These are phyloP conservation scores for Leccinellum albellum DNA, from an alignment of 768 basidiomycete genomes.

Conservation along the genomic window DNA sequence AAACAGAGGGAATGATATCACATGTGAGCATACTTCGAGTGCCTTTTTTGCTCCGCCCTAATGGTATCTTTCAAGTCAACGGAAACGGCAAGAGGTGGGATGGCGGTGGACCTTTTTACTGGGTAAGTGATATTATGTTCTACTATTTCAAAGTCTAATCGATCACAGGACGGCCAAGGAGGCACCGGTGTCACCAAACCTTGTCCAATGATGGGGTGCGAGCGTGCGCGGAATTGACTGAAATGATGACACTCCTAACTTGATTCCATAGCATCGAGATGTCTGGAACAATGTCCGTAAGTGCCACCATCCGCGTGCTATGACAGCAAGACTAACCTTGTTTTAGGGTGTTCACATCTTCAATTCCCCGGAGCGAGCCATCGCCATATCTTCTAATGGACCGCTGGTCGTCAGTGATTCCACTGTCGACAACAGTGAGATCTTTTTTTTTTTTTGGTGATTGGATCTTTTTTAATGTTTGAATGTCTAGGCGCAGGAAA, in stretches of 20 bases:
- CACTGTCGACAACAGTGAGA: slow-evolving; percentile 55
- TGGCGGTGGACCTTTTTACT: slow-evolving; percentile 42
- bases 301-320: neutral
- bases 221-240: neutral
- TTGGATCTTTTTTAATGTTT: neutral
- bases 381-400: slow-evolving; percentile 28
- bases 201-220: slow-evolving; percentile 40
- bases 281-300: slow-evolving; percentile 36
- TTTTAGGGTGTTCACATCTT: slow-evolving; percentile 34
- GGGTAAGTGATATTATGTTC: slow-evolving; percentile 27
- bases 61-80: slow-evolving; percentile 25
- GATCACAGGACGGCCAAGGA: slow-evolving; percentile 27
- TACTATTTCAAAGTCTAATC: neutral
- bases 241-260: neutral
- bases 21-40: slow-evolving; percentile 35
- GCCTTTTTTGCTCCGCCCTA: neutral
- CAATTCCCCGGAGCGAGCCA: slow-evolving; percentile 38
- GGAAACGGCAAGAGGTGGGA: slow-evolving; percentile 41
- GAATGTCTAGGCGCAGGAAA: slow-evolving; percentile 46
- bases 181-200: slow-evolving; percentile 18
- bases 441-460: neutral
- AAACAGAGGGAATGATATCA: slow-evolving; percentile 44
- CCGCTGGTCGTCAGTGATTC: slow-evolving; percentile 41
- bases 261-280: slow-evolving; percentile 32
- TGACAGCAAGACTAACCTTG: neutral